Percentiles rank a stretch among this genome's conserved stretches.
Conservation (phyloP, 2,329 filamentous ascomycete species). For the Tothia fuscella region DNA sequence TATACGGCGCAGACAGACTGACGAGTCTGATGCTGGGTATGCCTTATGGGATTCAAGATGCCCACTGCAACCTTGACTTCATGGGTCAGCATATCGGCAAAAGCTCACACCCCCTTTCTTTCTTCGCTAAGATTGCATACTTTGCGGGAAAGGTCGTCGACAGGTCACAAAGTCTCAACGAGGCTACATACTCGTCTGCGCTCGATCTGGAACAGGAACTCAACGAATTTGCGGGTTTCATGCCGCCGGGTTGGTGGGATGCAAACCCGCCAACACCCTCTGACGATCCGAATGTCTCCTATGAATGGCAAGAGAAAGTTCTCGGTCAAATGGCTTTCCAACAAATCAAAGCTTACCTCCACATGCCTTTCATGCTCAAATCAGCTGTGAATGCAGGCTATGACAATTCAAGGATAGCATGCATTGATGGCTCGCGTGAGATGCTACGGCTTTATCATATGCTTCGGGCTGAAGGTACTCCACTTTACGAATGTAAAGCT, state of each 20-base stretch:
- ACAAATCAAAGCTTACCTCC: slow-evolving; percentile 28
- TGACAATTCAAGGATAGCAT: slow-evolving; percentile 20
- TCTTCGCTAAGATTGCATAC: slow-evolving; percentile 25
- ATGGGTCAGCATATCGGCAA: slow-evolving; percentile 5
- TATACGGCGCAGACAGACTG: slow-evolving; percentile 36
- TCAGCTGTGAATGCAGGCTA: slow-evolving; percentile 4
- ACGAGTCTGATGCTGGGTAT: slow-evolving; percentile 43
- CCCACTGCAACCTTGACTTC: slow-evolving; percentile 23
- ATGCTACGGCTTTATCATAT: slow-evolving; percentile 29
- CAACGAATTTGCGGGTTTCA: slow-evolving; percentile 24
- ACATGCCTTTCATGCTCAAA: slow-evolving; percentile 10
- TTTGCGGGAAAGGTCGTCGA: slow-evolving; percentile 33
- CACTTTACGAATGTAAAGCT: slow-evolving; percentile 35
- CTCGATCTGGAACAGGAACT: slow-evolving; percentile 33
- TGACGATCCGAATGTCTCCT: slow-evolving; percentile 18
- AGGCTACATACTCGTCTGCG: slow-evolving; percentile 26
- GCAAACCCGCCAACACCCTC: slow-evolving; percentile 18
- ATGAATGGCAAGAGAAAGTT: slow-evolving; percentile 25
- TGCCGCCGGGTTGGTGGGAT: slow-evolving; percentile 29
- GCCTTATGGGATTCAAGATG: slow-evolving; percentile 32
- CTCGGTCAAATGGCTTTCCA: slow-evolving; percentile 33
- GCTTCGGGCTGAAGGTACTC: slow-evolving; percentile 22
- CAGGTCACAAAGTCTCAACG: slow-evolving; percentile 26
- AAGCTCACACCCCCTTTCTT: slow-evolving; percentile 13
- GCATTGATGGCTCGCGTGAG: slow-evolving; percentile 29